Conservation (phyloP, 306 rosid genomes). For the Vigna reflexopilosa region DNA sequence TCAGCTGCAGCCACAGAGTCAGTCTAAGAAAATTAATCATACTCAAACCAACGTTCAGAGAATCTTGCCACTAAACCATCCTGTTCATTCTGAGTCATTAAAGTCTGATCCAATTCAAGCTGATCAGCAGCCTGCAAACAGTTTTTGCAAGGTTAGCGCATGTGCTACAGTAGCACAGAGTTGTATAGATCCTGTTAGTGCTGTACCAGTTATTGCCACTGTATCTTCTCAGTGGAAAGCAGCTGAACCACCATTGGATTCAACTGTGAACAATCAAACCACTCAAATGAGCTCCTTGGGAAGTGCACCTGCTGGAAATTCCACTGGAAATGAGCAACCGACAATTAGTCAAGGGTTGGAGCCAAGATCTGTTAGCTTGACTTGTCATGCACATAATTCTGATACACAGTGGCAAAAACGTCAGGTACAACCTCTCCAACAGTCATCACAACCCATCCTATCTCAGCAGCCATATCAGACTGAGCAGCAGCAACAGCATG, state of each 20-base stretch:
- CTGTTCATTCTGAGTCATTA: constrained; percentile 57
- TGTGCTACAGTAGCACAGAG: constrained; percentile 54
- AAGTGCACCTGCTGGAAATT: constrained; percentile 55
- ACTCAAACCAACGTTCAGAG: constrained; percentile 66
- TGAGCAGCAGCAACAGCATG: constrained; percentile 47
- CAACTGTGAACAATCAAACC: constrained; percentile 57
- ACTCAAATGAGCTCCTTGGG: constrained; percentile 57
- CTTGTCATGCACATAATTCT: constrained; percentile 67
- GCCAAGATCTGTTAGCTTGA: constrained; percentile 61
- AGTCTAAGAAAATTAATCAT: constrained; percentile 67
- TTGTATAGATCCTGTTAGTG: constrained; percentile 52
- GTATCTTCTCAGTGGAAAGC: constrained; percentile 66
- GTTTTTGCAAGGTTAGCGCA: constrained; percentile 55
- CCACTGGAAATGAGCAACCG: constrained; percentile 58
- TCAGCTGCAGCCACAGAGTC: constrained; percentile 52
- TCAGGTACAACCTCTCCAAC: constrained; percentile 51
- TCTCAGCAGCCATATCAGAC: constrained; percentile 60
- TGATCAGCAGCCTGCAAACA: constrained; percentile 60
- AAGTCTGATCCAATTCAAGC: constrained; percentile 56
- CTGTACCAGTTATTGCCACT: constrained; percentile 53
- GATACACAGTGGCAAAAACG: constrained; percentile 72
- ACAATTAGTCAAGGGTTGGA: constrained; percentile 62
- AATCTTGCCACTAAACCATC: constrained; percentile 61
- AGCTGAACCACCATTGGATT: constrained; percentile 65
- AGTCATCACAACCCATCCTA: constrained; percentile 51